phyloP scores from a whole-genome alignment of 108 stramenopile species.

The Cyclotella choctawhatcheeana region DNA sequence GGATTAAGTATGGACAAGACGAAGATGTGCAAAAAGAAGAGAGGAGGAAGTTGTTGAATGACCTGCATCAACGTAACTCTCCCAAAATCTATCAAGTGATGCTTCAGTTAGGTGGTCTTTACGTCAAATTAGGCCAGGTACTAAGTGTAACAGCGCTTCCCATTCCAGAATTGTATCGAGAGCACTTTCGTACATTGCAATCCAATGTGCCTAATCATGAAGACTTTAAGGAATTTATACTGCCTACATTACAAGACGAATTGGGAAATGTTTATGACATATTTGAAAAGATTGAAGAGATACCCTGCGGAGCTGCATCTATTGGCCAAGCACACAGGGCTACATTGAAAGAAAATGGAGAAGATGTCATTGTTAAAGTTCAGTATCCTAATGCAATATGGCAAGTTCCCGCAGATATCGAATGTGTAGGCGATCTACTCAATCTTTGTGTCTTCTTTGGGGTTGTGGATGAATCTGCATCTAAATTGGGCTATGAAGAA shows the following conservation, averaged over 20 bases:
- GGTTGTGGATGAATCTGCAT: constrained; percentile 62
- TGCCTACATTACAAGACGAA: constrained; percentile 67
- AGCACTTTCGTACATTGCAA: constrained; percentile 73
- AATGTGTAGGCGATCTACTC: constrained; percentile 76
- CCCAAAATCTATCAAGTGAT: constrained; percentile 70
- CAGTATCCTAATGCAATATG: constrained; percentile 90
- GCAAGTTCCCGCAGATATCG: constrained; percentile 82
- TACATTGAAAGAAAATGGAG: constrained; percentile 33
- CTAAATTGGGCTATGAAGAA: constrained; percentile 66
- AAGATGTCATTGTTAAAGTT: constrained; percentile 91
- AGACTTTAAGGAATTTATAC: constrained; percentile 70
- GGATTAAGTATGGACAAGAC: background rate
- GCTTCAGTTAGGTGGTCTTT: constrained; percentile 87
- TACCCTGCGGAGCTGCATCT: constrained; percentile 89
- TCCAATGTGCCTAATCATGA: constrained; percentile 78
- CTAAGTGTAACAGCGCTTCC: constrained; percentile 80
- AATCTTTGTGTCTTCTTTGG: constrained; percentile 72
- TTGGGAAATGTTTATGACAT: constrained; percentile 69
- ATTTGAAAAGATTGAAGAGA: constrained; percentile 78
- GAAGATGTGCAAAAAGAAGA: constrained; percentile 12
- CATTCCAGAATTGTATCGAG: constrained; percentile 70
- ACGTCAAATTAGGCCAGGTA: constrained; percentile 94
- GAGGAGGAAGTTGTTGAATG: constrained; percentile 27
- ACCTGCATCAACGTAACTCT: constrained; percentile 67
- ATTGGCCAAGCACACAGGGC: constrained; percentile 94